These are phyloP conservation scores for Lasiodiplodia sp. DNA, from an alignment of 2,329 filamentous ascomycete genomes.

Conservation along the genomic window DNA sequence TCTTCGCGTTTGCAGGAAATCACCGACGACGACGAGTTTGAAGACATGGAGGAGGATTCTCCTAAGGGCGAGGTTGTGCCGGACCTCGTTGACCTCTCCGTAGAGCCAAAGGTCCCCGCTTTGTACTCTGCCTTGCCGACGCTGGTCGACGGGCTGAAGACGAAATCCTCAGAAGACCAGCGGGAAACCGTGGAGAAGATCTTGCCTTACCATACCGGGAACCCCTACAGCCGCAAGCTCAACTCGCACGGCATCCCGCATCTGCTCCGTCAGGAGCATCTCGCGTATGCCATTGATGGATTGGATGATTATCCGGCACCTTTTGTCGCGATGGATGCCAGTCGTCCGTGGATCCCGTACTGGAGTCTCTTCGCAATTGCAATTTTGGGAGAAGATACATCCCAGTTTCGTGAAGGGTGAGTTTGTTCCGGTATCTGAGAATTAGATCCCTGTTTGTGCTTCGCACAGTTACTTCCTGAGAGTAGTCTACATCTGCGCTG, in stretches of 20 bases:
- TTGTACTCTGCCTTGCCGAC: constrained; percentile 52
- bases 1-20: constrained; percentile 45
- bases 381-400: constrained; percentile 65
- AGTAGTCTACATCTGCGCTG: constrained; percentile 58
- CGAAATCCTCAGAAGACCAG: constrained; percentile 73
- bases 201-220: constrained; percentile 70
- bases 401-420: constrained; percentile 68
- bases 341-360: constrained; percentile 92
- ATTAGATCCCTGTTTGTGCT: constrained; percentile 49
- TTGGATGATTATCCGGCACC: constrained; percentile 69
- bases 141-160: constrained; percentile 71
- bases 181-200: constrained; percentile 73
- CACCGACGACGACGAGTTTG: constrained; percentile 46
- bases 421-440: constrained; percentile 35
- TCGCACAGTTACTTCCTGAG: constrained; percentile 75
- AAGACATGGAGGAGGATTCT: constrained; percentile 42
- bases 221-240: constrained; percentile 59
- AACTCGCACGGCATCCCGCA: constrained; percentile 78
- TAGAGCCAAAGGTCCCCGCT: constrained; percentile 39
- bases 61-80: constrained; percentile 23
- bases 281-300: constrained; percentile 65
- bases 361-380: constrained; percentile 83
- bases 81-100: constrained; percentile 29
- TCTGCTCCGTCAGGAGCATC: constrained; percentile 70
- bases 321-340: constrained; percentile 82